These are phyloP conservation scores for Inonotus obliquus DNA, from an alignment of 1,284 basidiomycete genomes.

Conservation along the genomic window DNA sequence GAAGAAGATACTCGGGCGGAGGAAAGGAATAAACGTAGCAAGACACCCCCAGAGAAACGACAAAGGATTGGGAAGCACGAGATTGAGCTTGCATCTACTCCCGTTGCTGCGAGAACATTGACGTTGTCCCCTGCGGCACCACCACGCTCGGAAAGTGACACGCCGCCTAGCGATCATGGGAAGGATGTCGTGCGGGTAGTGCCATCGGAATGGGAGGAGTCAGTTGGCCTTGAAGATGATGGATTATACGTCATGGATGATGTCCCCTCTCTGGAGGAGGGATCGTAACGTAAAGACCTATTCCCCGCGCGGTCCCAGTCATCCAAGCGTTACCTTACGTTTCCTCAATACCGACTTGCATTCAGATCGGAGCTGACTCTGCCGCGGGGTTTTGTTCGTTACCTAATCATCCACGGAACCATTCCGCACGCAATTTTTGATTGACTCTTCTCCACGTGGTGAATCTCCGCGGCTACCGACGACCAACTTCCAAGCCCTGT, in stretches of 20 bases:
- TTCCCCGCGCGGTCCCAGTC: no score
- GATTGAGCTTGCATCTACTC: background rate
- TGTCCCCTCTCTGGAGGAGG: background rate
- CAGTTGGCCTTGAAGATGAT: background rate
- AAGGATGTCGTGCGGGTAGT: background rate
- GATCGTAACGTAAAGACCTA: background rate
- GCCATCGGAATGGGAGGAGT: background rate
- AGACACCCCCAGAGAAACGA: conserved; percentile 10
- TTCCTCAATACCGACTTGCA: background rate
- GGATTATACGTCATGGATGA: conserved; percentile 1
- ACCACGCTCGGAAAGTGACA: conserved; percentile 1
- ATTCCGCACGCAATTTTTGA: background rate
- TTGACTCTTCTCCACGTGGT: background rate
- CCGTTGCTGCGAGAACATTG: background rate
- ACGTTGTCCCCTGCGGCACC: background rate
- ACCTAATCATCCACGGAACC: background rate
- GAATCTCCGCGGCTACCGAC: background rate
- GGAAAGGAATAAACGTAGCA: conserved; percentile 3
- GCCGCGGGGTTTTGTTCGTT: background rate
- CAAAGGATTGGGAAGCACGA: background rate
- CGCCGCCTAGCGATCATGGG: background rate
- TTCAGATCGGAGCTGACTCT: background rate
- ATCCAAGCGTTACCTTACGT: background rate
- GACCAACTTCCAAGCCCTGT: background rate
- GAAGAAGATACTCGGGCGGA: background rate